A percentile compares a stretch with the other conserved stretches of the same genome.
Conservation (phyloP, 1,284 basidiomycete genomes). For the Sanghuangporus baumii region DNA sequence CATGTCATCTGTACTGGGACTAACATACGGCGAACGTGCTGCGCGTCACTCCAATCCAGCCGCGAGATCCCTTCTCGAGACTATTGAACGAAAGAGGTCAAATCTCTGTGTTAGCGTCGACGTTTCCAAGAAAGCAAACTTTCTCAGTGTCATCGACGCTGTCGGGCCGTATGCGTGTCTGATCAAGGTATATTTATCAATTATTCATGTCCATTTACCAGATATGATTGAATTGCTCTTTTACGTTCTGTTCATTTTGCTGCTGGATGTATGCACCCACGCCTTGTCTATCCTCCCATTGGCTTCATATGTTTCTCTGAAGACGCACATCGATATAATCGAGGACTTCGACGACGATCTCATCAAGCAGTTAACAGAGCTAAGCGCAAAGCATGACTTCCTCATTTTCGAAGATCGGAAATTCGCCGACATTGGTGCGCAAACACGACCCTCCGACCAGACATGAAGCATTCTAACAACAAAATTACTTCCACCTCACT, state of each 20-base stretch:
- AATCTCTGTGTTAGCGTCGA: conserved; percentile 97
- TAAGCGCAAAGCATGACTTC: conserved; percentile 86
- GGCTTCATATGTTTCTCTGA: conserved; percentile 18
- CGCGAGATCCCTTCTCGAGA: conserved; percentile 72
- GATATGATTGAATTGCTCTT: neutral
- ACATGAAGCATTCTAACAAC: neutral
- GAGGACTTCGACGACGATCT: conserved; percentile 84
- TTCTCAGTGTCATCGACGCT: conserved; percentile 82
- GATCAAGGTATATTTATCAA: conserved; percentile 72
- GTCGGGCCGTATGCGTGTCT: conserved; percentile 90
- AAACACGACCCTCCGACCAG: neutral
- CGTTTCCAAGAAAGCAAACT: conserved; percentile 77
- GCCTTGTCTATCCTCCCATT: neutral
- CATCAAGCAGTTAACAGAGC: conserved; percentile 62
- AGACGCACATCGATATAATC: conserved; percentile 98
- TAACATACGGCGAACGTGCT: conserved; percentile 64
- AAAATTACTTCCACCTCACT: neutral
- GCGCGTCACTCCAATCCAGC: conserved; percentile 64
- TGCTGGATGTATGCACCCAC: conserved; percentile 17
- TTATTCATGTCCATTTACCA: neutral
- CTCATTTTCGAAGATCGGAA: conserved; percentile 98
- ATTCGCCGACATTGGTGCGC: conserved; percentile 96
- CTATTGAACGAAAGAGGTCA: conserved; percentile 84
- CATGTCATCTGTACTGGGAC: conserved; percentile 40
- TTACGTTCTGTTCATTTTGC: conserved; percentile 1